These are phyloP conservation scores for Nemania sp. DNA, from an alignment of 2,329 filamentous ascomycete genomes.

Conservation along the genomic window DNA sequence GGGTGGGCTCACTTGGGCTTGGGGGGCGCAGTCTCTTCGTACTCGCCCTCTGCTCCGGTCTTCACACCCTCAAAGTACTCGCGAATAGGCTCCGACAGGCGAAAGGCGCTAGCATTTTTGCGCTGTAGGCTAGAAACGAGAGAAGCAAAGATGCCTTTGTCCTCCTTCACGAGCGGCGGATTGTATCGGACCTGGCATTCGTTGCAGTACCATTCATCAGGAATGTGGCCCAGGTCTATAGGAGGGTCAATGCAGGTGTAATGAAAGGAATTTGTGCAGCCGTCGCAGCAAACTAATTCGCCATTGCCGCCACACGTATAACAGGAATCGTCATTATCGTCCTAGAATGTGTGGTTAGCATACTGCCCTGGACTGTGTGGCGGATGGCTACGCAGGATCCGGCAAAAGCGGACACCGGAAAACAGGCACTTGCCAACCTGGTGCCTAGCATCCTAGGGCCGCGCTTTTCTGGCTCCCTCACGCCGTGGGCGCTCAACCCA, in stretches of 20 bases:
- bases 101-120: slow-evolving; percentile 72
- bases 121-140: slow-evolving; percentile 68
- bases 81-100: slow-evolving; percentile 70
- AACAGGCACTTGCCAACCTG: slow-evolving; percentile 30
- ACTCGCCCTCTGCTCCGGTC: slow-evolving; percentile 76
- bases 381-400: slow-evolving; percentile 40
- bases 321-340: slow-evolving; percentile 89
- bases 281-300: slow-evolving; percentile 89
- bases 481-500: background rate
- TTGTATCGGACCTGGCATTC: slow-evolving; percentile 61
- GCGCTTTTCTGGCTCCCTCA: slow-evolving; percentile 20
- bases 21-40: slow-evolving; percentile 65
- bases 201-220: slow-evolving; percentile 85
- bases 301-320: slow-evolving; percentile 82
- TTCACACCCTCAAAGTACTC: slow-evolving; percentile 79
- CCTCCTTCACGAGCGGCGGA: slow-evolving; percentile 46
- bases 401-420: slow-evolving; percentile 41
- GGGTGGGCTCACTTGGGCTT: slow-evolving; percentile 59
- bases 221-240: slow-evolving; percentile 62
- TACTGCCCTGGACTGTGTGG: slow-evolving; percentile 31
- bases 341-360: slow-evolving; percentile 47
- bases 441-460: slow-evolving; percentile 26
- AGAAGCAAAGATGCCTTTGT: slow-evolving; percentile 61
- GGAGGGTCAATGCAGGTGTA: slow-evolving; percentile 86
- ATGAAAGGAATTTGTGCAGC: slow-evolving; percentile 87